Percentiles rank a stretch among this genome's conserved stretches.
phyloP scores from a whole-genome alignment of 768 basidiomycete species.

The Tulasnella sp. region DNA sequence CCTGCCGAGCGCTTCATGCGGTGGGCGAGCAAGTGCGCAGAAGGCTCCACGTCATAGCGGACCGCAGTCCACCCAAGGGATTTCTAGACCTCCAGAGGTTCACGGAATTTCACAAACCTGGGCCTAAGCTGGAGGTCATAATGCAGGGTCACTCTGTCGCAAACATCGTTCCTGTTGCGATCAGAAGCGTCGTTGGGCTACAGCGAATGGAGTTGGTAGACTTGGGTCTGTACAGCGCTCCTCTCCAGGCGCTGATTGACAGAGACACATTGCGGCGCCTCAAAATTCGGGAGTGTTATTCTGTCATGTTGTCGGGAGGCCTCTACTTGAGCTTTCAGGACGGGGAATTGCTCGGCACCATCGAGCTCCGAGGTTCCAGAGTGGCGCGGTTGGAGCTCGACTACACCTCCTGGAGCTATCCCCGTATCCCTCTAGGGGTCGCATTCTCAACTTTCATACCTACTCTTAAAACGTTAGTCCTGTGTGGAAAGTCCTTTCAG shows the following conservation, averaged over 20 bases:
- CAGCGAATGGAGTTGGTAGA: background rate
- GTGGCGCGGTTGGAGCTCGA: background rate
- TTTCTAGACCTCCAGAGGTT: background rate
- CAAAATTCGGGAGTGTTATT: background rate
- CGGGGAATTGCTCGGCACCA: background rate
- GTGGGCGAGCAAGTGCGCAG: background rate
- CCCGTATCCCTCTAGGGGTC: background rate
- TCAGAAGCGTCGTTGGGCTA: background rate
- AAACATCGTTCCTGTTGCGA: background rate
- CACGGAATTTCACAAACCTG: background rate
- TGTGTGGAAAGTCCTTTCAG: background rate
- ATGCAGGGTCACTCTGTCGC: background rate
- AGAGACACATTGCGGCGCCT: background rate
- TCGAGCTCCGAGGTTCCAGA: background rate
- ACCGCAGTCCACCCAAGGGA: background rate
- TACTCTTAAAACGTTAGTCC: background rate
- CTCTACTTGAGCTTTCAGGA: background rate
- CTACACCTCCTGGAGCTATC: background rate
- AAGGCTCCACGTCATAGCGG: background rate
- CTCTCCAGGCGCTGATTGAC: background rate
- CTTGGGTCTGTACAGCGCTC: background rate
- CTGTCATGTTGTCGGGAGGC: background rate
- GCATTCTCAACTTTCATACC: background rate
- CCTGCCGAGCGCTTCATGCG: background rate
- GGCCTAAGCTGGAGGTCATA: background rate